Conservation (phyloP, 2,329 filamentous ascomycete genomes). For the Penicillium sp. region DNA sequence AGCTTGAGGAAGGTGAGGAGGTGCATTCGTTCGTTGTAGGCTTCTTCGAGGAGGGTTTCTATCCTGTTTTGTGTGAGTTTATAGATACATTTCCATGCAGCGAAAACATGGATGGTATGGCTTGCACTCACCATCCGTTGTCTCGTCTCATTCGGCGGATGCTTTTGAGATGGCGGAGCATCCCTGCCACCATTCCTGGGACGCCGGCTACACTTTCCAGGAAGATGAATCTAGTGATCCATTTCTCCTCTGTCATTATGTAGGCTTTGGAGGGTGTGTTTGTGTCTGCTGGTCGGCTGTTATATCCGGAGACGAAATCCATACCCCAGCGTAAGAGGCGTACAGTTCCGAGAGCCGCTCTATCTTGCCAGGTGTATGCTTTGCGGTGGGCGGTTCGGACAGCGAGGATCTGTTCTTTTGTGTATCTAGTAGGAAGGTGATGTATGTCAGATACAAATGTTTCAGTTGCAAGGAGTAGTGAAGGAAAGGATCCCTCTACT, state of each 20-base stretch:
- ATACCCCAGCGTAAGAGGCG: conserved; percentile 70
- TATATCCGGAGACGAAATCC: conserved; percentile 76
- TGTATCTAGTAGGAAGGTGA: conserved; percentile 51
- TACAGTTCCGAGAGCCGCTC: conserved; percentile 70
- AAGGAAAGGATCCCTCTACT: background rate
- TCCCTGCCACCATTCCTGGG: conserved; percentile 90
- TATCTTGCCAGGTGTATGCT: conserved; percentile 68
- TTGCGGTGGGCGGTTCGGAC: conserved; percentile 72
- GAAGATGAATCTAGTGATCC: conserved; percentile 83
- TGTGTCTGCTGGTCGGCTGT: conserved; percentile 50
- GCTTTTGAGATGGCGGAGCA: conserved; percentile 80
- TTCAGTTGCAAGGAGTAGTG: background rate
- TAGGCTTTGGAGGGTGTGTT: conserved; percentile 50
- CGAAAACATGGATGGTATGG: background rate
- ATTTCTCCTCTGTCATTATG: conserved; percentile 74
- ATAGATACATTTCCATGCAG: background rate
- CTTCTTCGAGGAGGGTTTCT: conserved; percentile 82
- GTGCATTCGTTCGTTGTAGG: conserved; percentile 90
- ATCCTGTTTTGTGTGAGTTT: conserved; percentile 55
- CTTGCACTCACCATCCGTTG: conserved; percentile 66
- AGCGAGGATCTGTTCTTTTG: conserved; percentile 69
- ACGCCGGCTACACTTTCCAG: conserved; percentile 89
- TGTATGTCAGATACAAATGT: background rate
- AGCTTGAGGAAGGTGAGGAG: conserved; percentile 89
- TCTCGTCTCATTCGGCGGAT: conserved; percentile 79